A percentile compares a stretch with the other conserved stretches of the same genome.
Evolutionary conservation across 495 filamentous ascomycete genomes (phyloP).

Genomic region (Aspergillus ellipticus): DNA sequence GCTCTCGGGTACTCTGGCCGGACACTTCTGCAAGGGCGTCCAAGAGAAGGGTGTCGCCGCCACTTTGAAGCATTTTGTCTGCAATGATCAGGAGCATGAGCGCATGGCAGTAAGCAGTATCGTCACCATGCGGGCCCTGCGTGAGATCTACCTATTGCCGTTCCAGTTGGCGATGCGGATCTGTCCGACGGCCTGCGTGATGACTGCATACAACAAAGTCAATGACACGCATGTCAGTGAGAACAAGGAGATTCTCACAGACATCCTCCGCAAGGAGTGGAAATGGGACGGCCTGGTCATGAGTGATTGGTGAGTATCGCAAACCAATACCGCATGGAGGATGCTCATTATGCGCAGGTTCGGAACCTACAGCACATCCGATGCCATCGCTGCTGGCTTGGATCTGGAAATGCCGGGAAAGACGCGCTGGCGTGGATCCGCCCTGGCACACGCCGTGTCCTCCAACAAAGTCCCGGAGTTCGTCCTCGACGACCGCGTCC

Average conservation of each 20-base stretch:
- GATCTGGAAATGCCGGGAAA: conserved; percentile 76
- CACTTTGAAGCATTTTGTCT: conserved; percentile 78
- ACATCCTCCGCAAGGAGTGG: conserved; percentile 69
- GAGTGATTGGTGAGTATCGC: conserved; percentile 69
- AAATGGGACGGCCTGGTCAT: conserved; percentile 65
- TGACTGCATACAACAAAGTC: conserved; percentile 74
- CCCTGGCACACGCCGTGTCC: conserved; percentile 55
- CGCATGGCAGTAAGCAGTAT: conserved; percentile 64
- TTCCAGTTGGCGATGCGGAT: conserved; percentile 71
- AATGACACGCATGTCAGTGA: conserved; percentile 69
- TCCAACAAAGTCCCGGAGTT: conserved; percentile 57
- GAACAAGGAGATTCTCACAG: conserved; percentile 58
- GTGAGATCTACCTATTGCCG: conserved; percentile 73
- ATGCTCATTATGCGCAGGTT: conserved; percentile 28
- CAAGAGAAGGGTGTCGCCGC: conserved; percentile 68
- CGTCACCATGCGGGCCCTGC: conserved; percentile 64
- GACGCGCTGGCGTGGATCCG: conserved; percentile 59
- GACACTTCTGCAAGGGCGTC: conserved; percentile 62
- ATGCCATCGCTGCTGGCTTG: conserved; percentile 64
- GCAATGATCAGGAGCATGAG: conserved; percentile 75
- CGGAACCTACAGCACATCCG: conserved; percentile 65
- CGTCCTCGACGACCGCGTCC: conserved; percentile 58
- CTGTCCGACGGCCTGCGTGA: conserved; percentile 60
- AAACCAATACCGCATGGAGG: not conserved
- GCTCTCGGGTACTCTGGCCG: conserved; percentile 64